phyloP scores from a whole-genome alignment of 164 flowering plant species.

The Stephania japonica region DNA sequence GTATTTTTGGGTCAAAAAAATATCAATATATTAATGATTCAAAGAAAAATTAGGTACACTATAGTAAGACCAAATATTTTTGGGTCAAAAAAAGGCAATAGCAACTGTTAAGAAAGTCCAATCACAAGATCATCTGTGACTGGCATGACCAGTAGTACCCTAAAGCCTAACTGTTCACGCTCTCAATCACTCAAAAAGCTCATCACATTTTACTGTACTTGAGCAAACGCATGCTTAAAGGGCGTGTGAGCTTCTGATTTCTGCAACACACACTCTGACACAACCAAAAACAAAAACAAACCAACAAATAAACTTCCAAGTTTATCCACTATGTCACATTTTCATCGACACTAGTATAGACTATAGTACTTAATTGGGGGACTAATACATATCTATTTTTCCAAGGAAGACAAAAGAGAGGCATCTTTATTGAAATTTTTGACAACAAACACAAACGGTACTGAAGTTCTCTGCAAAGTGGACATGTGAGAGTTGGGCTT shows the following conservation, averaged over 20 bases:
- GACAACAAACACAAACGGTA: constrained; percentile 12
- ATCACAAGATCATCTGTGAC: background rate
- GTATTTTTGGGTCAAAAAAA: no score
- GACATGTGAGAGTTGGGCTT: constrained; percentile 2
- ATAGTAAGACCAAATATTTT: background rate
- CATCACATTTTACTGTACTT: background rate
- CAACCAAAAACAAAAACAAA: no score
- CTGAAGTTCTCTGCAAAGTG: constrained; percentile 5
- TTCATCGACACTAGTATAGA: no score
- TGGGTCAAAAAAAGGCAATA: background rate
- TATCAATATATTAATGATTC: no score
- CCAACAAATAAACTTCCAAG: background rate
- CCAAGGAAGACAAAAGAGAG: background rate
- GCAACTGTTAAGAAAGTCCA: background rate
- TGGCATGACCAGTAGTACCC: no score
- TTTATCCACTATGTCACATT: no score
- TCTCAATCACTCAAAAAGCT: background rate
- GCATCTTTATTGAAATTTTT: constrained; percentile 2
- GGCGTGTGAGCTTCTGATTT: background rate
- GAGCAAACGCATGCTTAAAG: background rate
- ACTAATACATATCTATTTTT: background rate
- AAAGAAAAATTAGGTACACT: no score
- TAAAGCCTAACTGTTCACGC: no score
- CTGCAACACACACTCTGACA: no score
- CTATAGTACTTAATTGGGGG: background rate